phyloP scores from a whole-genome alignment of 2,329 filamentous ascomycete species.

The Macroventuria anomochaeta region DNA sequence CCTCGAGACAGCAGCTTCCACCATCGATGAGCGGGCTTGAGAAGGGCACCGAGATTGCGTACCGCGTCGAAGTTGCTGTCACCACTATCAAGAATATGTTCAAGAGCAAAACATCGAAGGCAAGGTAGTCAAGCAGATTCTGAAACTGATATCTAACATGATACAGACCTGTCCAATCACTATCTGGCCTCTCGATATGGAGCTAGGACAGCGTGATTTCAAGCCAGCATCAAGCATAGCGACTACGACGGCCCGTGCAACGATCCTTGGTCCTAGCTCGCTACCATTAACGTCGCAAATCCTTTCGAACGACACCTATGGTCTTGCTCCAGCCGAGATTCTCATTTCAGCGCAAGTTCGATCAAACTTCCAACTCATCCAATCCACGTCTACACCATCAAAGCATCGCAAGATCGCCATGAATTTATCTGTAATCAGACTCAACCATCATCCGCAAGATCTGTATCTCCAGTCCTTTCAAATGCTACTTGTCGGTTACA shows the following conservation, averaged over 20 bases:
- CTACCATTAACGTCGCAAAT: not conserved
- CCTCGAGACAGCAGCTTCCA: slow-evolving; percentile 12
- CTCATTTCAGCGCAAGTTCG: slow-evolving; percentile 12
- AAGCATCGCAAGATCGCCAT: slow-evolving; percentile 8
- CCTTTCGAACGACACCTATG: not conserved
- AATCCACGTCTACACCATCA: too few relatives aligned
- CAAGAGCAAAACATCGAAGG: slow-evolving; percentile 17
- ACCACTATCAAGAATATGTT: slow-evolving; percentile 22
- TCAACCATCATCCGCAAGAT: slow-evolving; percentile 3
- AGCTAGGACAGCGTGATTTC: not conserved
- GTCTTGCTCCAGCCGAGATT: slow-evolving; percentile 1
- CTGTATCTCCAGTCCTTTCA: slow-evolving; percentile 26
- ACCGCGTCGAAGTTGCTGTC: slow-evolving; percentile 18
- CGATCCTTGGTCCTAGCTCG: not conserved
- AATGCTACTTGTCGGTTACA: slow-evolving; percentile 23
- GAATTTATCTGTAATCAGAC: slow-evolving; percentile 12
- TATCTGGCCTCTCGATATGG: slow-evolving; percentile 14
- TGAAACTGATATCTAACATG: not conserved
- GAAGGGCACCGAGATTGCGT: slow-evolving; percentile 14
- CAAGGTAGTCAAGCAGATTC: not conserved
- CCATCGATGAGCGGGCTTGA: slow-evolving; percentile 15
- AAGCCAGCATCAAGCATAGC: not conserved
- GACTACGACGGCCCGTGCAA: not conserved
- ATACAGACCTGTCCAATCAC: slow-evolving; percentile 5
- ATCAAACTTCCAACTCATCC: slow-evolving; percentile 8